Conservation (phyloP, 306 rosid species). For the Astragalus glycyphyllos region DNA sequence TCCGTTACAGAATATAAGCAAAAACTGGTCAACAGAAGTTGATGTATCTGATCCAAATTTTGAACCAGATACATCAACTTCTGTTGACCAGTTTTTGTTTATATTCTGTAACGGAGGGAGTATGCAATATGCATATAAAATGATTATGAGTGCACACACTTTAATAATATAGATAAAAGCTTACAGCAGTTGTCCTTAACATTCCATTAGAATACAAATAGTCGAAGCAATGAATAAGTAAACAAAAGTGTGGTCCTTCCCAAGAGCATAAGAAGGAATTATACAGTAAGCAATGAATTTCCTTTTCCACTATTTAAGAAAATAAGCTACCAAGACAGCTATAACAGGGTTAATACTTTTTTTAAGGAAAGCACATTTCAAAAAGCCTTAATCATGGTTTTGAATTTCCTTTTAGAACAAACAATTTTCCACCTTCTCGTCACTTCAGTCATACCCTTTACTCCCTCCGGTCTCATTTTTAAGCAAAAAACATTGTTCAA, state of each 20-base stretch:
- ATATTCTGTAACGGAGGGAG: no score
- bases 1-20: no score
- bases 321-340: not conserved
- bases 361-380: constrained; percentile 14
- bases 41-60: no score
- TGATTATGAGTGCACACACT: not conserved
- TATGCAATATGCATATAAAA: not conserved
- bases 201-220: constrained; percentile 31
- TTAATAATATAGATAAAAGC: not conserved
- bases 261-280: constrained; percentile 1
- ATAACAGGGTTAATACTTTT: not conserved
- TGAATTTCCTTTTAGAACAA: not conserved
- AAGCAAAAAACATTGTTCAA: no score
- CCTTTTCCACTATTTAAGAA: not conserved
- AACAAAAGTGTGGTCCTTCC: constrained; percentile 4
- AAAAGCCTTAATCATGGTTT: not conserved
- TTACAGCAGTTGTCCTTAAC: constrained; percentile 3
- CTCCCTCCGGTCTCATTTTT: no score
- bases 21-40: no score
- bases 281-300: constrained; percentile 1
- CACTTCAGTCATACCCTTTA: constrained; percentile 5
- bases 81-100: no score
- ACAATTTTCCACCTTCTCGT: constrained; percentile 12
- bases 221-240: constrained; percentile 33
- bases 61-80: no score